phyloP scores from a whole-genome alignment of 345 rosid species.

The Populus simonii region DNA sequence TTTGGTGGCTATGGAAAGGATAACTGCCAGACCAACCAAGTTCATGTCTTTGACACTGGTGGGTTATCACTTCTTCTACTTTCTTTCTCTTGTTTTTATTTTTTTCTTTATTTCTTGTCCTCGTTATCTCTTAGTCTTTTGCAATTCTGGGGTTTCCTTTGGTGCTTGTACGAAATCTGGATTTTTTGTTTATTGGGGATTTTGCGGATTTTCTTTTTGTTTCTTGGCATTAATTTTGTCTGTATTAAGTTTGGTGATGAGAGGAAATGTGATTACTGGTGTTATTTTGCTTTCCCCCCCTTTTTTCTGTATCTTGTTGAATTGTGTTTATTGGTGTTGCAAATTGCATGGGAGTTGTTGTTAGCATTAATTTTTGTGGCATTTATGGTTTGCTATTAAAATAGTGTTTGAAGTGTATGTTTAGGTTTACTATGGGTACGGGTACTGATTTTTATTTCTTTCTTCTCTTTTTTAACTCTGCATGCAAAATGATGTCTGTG shows the following conservation, averaged over 20 bases:
- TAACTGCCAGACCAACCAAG: slow-evolving; percentile 96
- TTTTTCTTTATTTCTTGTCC: slow-evolving; percentile 5
- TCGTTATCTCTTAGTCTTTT: background rate
- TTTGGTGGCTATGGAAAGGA: slow-evolving; percentile 91
- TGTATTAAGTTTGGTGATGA: background rate
- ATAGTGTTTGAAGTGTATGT: background rate
- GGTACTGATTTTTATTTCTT: slow-evolving; percentile 5
- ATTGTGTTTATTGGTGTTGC: background rate
- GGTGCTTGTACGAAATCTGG: background rate
- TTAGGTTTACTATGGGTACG: background rate
- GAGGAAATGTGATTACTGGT: background rate
- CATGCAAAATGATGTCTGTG: slow-evolving; percentile 4
- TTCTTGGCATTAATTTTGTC: slow-evolving; percentile 13
- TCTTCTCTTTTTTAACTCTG: background rate
- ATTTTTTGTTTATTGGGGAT: slow-evolving; percentile 15
- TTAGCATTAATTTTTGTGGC: slow-evolving; percentile 15
- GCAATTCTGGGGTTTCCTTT: slow-evolving; percentile 12
- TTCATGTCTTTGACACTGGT: slow-evolving; percentile 91
- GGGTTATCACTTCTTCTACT: slow-evolving; percentile 19
- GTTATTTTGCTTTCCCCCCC: background rate
- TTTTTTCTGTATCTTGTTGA: background rate
- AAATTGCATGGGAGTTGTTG: background rate
- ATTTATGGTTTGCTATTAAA: slow-evolving; percentile 6
- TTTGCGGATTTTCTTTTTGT: slow-evolving; percentile 20
- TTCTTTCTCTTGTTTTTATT: background rate